Evolutionary conservation across 257 asterid genomes (phyloP).

Genomic region (Linaria vulgaris): DNA sequence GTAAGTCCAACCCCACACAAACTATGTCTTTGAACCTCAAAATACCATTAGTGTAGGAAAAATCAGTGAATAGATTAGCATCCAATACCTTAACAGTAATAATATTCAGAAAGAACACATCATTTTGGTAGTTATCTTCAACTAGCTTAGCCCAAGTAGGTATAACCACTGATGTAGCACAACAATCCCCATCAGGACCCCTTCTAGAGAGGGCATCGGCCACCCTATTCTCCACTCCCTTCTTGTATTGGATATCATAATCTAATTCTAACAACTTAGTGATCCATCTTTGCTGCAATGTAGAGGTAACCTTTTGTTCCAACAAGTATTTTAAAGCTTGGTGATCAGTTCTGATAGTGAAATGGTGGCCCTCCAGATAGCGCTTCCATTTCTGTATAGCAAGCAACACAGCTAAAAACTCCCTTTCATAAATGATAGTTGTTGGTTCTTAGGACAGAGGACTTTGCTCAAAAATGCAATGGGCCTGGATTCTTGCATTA

Average conservation of each 20-base stretch:
- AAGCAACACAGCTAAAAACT: not conserved
- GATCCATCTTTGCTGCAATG: not conserved
- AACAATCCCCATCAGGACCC: too few species aligned
- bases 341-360: not conserved
- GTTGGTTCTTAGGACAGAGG: too few species aligned
- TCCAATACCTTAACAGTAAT: too few species aligned
- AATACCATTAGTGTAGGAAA: too few species aligned
- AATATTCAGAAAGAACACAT: too few species aligned
- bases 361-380: not conserved
- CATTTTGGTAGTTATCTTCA: too few species aligned
- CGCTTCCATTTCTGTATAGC: not conserved
- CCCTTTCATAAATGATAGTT: not conserved
- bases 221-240: not conserved
- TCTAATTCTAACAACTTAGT: conserved; percentile 10
- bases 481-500: not conserved
- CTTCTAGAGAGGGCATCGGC: too few species aligned
- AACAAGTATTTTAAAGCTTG: not conserved
- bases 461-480: not conserved
- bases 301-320: not conserved
- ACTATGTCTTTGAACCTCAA: too few species aligned
- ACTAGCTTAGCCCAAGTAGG: too few species aligned
- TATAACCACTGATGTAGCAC: too few species aligned
- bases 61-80: too few species aligned
- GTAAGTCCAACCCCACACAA: too few species aligned
- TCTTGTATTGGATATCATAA: not conserved